Conservation (phyloP, 306 rosid genomes). For the Geum urbanum region DNA sequence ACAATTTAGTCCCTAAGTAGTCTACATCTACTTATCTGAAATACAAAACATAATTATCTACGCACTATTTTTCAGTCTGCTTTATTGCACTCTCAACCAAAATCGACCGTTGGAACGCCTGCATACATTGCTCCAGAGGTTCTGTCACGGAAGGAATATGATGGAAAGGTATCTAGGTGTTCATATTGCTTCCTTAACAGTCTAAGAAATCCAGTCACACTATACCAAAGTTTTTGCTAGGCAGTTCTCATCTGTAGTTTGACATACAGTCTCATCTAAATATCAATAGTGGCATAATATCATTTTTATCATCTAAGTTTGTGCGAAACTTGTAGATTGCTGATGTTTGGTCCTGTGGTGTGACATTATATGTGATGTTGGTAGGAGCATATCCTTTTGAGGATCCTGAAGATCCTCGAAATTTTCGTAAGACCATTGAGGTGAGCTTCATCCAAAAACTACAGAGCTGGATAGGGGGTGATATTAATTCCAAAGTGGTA, state of each 20-base stretch:
- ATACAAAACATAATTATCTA: background rate
- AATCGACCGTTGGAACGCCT: slow-evolving; percentile 93
- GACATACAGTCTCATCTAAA: background rate
- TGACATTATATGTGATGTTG: slow-evolving; percentile 80
- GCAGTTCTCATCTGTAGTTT: background rate
- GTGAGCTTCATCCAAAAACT: slow-evolving; percentile 38
- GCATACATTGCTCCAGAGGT: slow-evolving; percentile 94
- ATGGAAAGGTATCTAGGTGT: slow-evolving; percentile 69
- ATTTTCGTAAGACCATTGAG: slow-evolving; percentile 59
- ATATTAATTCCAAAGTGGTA: background rate
- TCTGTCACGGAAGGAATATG: slow-evolving; percentile 67
- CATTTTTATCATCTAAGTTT: slow-evolving; percentile 15
- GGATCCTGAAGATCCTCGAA: slow-evolving; percentile 80
- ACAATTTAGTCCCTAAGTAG: background rate
- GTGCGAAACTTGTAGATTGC: slow-evolving; percentile 52
- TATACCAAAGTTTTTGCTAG: background rate
- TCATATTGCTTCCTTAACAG: background rate
- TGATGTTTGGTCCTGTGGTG: slow-evolving; percentile 99
- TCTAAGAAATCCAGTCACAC: slow-evolving; percentile 1
- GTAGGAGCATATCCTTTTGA: slow-evolving; percentile 96
- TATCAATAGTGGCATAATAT: background rate
- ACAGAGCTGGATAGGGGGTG: background rate
- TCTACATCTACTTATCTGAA: background rate
- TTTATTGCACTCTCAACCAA: slow-evolving; percentile 80
- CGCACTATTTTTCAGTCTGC: slow-evolving; percentile 51